phyloP scores from a whole-genome alignment of 768 basidiomycete genomes.

The Scleroderma bovista region DNA sequence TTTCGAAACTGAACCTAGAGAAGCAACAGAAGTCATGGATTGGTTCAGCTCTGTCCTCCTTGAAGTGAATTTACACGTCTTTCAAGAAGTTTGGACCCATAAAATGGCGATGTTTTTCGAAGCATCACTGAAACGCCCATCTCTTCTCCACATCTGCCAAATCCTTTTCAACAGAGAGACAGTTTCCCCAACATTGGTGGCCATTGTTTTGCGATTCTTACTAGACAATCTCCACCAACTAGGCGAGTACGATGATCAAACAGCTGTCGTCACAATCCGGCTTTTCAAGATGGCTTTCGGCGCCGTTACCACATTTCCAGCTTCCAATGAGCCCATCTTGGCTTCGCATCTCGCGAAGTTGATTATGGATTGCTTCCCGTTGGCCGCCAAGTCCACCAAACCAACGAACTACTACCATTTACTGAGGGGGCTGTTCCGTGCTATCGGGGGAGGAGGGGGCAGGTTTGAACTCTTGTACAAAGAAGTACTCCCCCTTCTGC shows the following conservation, averaged over 20 bases:
- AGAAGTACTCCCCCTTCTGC: conserved; percentile 91
- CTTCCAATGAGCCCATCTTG: conserved; percentile 84
- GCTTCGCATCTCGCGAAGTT: conserved; percentile 88
- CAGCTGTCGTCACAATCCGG: conserved; percentile 79
- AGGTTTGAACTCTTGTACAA: conserved; percentile 93
- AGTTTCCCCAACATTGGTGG: conserved; percentile 75
- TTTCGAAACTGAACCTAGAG: conserved; percentile 66
- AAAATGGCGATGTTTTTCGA: conserved; percentile 90
- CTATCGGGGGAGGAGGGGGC: conserved; percentile 87
- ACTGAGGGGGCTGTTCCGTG: conserved; percentile 86
- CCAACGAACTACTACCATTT: conserved; percentile 92
- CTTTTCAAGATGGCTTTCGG: conserved; percentile 95
- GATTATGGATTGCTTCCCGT: conserved; percentile 93
- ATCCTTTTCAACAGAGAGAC: conserved; percentile 73
- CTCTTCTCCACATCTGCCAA: conserved; percentile 82
- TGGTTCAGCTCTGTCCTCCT: conserved; percentile 67
- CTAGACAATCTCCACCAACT: conserved; percentile 76
- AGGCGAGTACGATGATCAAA: conserved; percentile 79
- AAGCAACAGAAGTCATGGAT: conserved; percentile 78
- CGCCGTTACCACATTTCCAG: conserved; percentile 71
- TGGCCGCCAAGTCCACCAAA: conserved; percentile 86
- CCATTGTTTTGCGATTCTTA: conserved; percentile 84
- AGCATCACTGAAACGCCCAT: conserved; percentile 66
- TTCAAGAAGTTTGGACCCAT: conserved; percentile 94
- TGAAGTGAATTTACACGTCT: conserved; percentile 86